Base-by-base conservation (phyloP, 129 eudicot species). In the Scalesia atractyloides region DNA sequence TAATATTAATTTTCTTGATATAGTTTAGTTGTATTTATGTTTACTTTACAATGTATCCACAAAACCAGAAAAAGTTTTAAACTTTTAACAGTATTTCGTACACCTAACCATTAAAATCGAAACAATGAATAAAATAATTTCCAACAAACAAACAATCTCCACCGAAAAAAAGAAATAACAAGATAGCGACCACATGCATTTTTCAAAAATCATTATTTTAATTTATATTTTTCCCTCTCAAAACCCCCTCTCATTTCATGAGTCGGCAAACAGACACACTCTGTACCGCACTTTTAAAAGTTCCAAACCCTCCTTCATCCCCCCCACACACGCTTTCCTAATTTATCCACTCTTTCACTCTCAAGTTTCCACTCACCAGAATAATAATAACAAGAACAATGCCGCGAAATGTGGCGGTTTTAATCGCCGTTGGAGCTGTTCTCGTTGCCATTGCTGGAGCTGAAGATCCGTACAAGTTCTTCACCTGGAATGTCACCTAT, bases 401-500 rank as follows among this genome's bases (percentile, higher is more conserved):
- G 88, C 83, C 75, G 74, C 83, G 57, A 41, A 83, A 41, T 20
- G 9, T 68, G 64, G 87, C 88, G 82, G 82, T 77, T 16, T 56
- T 74, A 15, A 17, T 73, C 34, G 82, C 77, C 7, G 24, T 81
- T 13, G 76, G 74, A 5, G 76, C 73, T 4, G 10, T 70, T n/a
- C 54, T 81, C 10, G 36, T 63, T 11, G 77, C 84, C 83, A 53
- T 82, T 65, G 91, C 69, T 49, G 80, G 76, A 14, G 98, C 98
- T 9, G 98, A 92, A 34, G 86, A 78, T 67, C 96, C 98, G 17
- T 92, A 89, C 87, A 82, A 74, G 51, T 92, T 85, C 82, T 89
- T 86, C 69, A 70, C 13, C 33, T 89, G 98, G 98, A 92, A 92
- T 74, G 95, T 92, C n/a, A 89, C 96, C n/a, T 92, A 89, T 5